Evolutionary conservation across 202 grass and related monocot species (phyloP).

Genomic region (Saccharum hybrid): DNA sequence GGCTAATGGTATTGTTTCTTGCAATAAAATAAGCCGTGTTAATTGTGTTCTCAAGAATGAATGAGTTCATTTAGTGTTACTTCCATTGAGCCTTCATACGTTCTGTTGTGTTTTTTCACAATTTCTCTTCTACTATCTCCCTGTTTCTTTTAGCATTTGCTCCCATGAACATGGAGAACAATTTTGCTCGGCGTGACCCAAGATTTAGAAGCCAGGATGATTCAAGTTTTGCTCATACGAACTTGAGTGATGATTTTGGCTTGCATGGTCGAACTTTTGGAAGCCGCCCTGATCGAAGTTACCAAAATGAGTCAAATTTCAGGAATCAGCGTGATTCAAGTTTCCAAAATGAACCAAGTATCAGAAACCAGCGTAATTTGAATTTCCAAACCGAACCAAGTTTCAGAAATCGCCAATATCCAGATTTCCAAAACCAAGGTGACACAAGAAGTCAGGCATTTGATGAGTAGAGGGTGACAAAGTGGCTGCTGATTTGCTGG

Average conservation of each 20-base stretch:
- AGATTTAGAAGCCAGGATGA: constrained; percentile 51
- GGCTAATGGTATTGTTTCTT: neutral
- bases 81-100: constrained; percentile 29
- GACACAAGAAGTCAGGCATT: neutral
- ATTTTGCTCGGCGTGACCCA: constrained; percentile 41
- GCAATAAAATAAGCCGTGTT: neutral
- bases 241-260: neutral
- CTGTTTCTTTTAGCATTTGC: constrained; percentile 76
- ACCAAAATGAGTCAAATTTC: constrained; percentile 27
- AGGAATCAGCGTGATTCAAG: constrained; percentile 2
- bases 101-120: neutral
- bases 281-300: constrained; percentile 10
- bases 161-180: constrained; percentile 70
- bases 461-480: too few species aligned
- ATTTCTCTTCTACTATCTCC: constrained; percentile 16
- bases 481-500: neutral
- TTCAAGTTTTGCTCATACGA: constrained; percentile 32
- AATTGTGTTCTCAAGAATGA: constrained; percentile 8
- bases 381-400: constrained; percentile 14
- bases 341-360: constrained; percentile 29
- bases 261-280: neutral
- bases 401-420: constrained; percentile 32
- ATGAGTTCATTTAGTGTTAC: neutral
- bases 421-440: constrained; percentile 34
- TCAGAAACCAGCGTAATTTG: neutral